Evolutionary conservation across 2,329 filamentous ascomycete species (phyloP).

Genomic region (Penicillium griseofulvum): DNA sequence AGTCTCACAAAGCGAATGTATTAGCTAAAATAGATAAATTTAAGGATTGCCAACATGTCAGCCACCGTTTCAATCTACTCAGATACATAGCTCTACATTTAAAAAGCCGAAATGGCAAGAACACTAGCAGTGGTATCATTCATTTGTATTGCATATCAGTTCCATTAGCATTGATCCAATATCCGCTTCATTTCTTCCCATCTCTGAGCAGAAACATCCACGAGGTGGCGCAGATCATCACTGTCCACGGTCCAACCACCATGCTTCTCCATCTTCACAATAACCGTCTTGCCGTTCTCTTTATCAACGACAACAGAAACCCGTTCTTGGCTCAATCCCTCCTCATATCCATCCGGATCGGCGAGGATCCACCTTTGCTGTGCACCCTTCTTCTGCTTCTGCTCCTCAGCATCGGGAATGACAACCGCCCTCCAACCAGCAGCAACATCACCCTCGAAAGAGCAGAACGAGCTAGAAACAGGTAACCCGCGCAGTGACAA

Average conservation of each 20-base stretch:
- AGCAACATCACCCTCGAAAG: slow-evolving; percentile 64
- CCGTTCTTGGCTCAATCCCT: slow-evolving; percentile 77
- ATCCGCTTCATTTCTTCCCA: slow-evolving; percentile 60
- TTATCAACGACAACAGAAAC: slow-evolving; percentile 77
- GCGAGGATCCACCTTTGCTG: slow-evolving; percentile 67
- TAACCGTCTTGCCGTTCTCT: slow-evolving; percentile 45
- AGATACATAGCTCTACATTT: background rate
- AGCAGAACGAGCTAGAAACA: slow-evolving; percentile 71
- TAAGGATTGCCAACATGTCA: background rate
- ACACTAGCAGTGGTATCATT: slow-evolving; percentile 36
- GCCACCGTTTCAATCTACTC: background rate
- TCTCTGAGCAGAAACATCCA: slow-evolving; percentile 59
- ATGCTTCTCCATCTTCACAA: slow-evolving; percentile 76
- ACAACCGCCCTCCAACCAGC: slow-evolving; percentile 40
- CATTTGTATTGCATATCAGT: slow-evolving; percentile 11
- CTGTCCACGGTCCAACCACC: slow-evolving; percentile 71
- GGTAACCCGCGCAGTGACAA: slow-evolving; percentile 66
- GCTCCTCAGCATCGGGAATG: slow-evolving; percentile 34
- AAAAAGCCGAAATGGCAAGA: too few species aligned
- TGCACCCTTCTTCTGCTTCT: slow-evolving; percentile 43
- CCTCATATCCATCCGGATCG: slow-evolving; percentile 88
- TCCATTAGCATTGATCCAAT: slow-evolving; percentile 32
- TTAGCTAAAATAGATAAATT: background rate
- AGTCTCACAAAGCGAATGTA: background rate
- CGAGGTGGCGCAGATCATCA: slow-evolving; percentile 60